Evolutionary conservation across 257 asterid species (phyloP).

Genomic region (Salvia rosmarinus): DNA sequence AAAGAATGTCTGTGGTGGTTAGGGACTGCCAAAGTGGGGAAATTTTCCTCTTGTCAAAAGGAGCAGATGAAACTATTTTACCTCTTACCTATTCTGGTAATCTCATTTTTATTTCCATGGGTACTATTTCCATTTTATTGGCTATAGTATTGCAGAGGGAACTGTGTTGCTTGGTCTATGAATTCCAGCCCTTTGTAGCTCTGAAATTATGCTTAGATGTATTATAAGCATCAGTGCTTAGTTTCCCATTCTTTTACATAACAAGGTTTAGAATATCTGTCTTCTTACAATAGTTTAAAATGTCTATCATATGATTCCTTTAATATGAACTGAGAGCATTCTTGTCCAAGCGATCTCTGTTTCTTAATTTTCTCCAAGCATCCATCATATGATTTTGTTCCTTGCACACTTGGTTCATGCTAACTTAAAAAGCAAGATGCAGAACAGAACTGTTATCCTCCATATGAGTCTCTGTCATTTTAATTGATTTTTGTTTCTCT

Average conservation of each 20-base stretch:
- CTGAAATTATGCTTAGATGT: not conserved
- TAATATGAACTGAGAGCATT: not conserved
- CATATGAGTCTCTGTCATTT: not conserved
- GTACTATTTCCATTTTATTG: slow-evolving; percentile 3
- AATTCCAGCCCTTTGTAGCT: slow-evolving; percentile 18
- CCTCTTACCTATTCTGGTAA: slow-evolving; percentile 79
- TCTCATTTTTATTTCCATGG: slow-evolving; percentile 31
- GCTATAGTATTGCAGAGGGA: not conserved
- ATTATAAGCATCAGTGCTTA: not conserved
- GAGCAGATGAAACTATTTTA: slow-evolving; percentile 95
- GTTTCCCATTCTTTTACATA: not conserved
- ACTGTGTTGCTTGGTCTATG: not conserved
- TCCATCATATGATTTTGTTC: not conserved
- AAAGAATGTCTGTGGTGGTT: slow-evolving; percentile 93
- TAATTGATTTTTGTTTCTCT: slow-evolving; percentile 12
- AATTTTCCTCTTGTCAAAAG: slow-evolving; percentile 76
- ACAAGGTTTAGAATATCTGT: not conserved
- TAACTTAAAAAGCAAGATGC: not conserved
- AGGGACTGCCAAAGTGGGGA: slow-evolving; percentile 74
- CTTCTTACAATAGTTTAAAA: not conserved
- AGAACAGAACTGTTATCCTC: not conserved
- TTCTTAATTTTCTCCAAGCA: not conserved
- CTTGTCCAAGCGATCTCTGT: not conserved
- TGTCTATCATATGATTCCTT: not conserved
- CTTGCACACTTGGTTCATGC: not conserved